phyloP scores from a whole-genome alignment of 2,329 filamentous ascomycete species.

The Monilinia polystroma region DNA sequence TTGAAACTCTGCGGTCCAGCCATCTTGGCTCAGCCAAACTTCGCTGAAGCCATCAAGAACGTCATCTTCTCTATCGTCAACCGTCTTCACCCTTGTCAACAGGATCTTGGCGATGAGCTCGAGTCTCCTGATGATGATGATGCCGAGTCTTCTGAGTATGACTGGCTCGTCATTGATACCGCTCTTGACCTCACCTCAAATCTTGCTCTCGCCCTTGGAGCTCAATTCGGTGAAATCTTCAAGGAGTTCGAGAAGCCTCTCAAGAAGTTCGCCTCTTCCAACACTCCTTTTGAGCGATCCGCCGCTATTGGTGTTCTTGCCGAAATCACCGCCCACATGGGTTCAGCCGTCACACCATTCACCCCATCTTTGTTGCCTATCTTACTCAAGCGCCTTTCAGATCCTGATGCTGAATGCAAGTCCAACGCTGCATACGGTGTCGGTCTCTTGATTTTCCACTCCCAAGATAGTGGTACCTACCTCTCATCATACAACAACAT shows the following conservation, averaged over 20 bases:
- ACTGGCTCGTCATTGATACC: conserved; percentile 95
- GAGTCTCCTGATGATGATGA: conserved; percentile 69
- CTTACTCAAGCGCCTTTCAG: conserved; percentile 79
- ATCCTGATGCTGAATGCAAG: conserved; percentile 88
- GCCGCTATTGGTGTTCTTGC: conserved; percentile 90
- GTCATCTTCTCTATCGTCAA: conserved; percentile 78
- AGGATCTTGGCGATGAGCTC: conserved; percentile 80
- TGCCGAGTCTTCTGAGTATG: conserved; percentile 84
- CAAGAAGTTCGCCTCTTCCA: conserved; percentile 81
- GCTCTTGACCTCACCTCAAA: conserved; percentile 88
- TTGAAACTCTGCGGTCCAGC: conserved; percentile 89
- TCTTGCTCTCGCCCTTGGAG: conserved; percentile 76
- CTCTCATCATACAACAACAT: conserved; percentile 74
- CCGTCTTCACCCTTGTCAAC: conserved; percentile 88
- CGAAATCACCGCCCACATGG: conserved; percentile 86
- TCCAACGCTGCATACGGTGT: conserved; percentile 93
- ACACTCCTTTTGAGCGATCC: conserved; percentile 82
- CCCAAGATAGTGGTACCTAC: conserved; percentile 68
- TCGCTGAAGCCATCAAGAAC: conserved; percentile 73
- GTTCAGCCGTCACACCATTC: conserved; percentile 74
- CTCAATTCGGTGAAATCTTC: conserved; percentile 83
- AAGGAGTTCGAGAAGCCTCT: conserved; percentile 94
- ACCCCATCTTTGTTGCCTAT: conserved; percentile 75
- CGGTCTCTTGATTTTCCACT: conserved; percentile 81
- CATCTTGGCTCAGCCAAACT: conserved; percentile 70